Evolutionary conservation across 306 rosid species (phyloP), one percentile per base, ranked within the genome.

Genomic region (Clitoria ternatea): DNA sequence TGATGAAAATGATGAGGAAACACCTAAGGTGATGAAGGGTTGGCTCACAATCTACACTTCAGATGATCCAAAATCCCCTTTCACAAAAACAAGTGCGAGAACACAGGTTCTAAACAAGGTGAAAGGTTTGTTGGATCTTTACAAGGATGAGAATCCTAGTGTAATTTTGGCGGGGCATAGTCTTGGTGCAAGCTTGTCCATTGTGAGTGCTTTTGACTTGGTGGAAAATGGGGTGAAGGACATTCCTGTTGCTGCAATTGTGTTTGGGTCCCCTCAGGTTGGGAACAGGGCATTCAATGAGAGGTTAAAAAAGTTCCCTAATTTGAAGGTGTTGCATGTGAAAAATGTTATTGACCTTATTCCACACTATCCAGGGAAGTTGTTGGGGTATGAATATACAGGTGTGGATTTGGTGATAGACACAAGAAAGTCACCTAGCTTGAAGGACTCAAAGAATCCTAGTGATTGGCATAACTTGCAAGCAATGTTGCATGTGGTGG

Each of bases 401-500:
- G 88, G 86, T 0, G 80, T 45, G 0, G 87, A 84, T 15, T 13
- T 90, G 10, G 73, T 18, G 79, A 86, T 86, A 2, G 88, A 88
- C 19, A 84, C 87, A 0, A 22, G 86, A 27, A 88, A 84, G 50
- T 88, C 90, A 0, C 74, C 79, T 7, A 77, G 54, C 20, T 61
- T 90, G 82, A 87, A 79, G 80, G 79, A 90, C 6, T 85, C 93
- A 4, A 84, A 82, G 82, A 61, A 69, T n/a, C 66, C 84, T 0
- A 18, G 83, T 12, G 87, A 90, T 48, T 83, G 91, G 92, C 97
- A 90, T 77, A 90, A 90, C 65, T 45, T 90, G 85, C 83, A 90
- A 72, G 92, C 87, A 4, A 82, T 82, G 72, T 42, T 90, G 76
- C 95, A 90, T 30, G 74, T 86, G 56, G 95, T 90, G 75, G 95